Evolutionary conservation across 2,329 filamentous ascomycete species (phyloP), one percentile per base, ranked within the genome.

Genomic region (Magnaporthiopsis poae): DNA sequence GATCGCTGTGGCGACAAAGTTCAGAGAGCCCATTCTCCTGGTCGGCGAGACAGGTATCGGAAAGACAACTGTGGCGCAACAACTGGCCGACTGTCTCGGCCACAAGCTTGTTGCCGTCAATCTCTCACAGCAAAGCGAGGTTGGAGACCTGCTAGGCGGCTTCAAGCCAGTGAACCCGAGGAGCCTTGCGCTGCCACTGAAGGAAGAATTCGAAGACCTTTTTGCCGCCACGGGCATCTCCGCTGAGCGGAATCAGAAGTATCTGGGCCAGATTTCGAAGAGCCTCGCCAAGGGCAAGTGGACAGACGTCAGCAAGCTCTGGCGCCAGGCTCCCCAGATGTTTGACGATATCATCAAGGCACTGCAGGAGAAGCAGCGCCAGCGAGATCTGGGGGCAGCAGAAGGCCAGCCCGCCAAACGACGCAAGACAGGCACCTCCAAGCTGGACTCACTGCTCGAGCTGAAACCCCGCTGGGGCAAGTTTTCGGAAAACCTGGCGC

Each of bases 41-140:
- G 95, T 99, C n/a, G 95, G 95, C 74, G 95, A 99, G 79, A 99
- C 95, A 9, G 95, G 95, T 80, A 97, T 96, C 64, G 95, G 95
- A 72, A 99, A 99, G 78, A 99, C 95, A 0, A 96, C 95, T 0
- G 90, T 95, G 33, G 89, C 99, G 18, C 95, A 99, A 75, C 92
- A 97, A 74, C 81, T 99, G 66, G 92, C 95, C 0, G 88, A 90
- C 67, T 85, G 89, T 3, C 83, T 97, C 35, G 91, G 93, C 1
- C 90, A 92, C 74, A 96, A 91, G 72, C 84, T 99, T 15, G 90
- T 92, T 0, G 91, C 93, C 2, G 92, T 99, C 74, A 99, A 99
- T 74, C 77, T 99, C 74, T 99, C 95, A 0, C 96, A 99, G 75
- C 96, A 99, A 75, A 98, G 93, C 73, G 96, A 99, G 77, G 93